Percentiles rank a stretch among this genome's conserved stretches.
These are phyloP conservation scores for Fusarium mangiferae DNA, from an alignment of 2,329 filamentous ascomycete genomes.

Conservation along the genomic window DNA sequence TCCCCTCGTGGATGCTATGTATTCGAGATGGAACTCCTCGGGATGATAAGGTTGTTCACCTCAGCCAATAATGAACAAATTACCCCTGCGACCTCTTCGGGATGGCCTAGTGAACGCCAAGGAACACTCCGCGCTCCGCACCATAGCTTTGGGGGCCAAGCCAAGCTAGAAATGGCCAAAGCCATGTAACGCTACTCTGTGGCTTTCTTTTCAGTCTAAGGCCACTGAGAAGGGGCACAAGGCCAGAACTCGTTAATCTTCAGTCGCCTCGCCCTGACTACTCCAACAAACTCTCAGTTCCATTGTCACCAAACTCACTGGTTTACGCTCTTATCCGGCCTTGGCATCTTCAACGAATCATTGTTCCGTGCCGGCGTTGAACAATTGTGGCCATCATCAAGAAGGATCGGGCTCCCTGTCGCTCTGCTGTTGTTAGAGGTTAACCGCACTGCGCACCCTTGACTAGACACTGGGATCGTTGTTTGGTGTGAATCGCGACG, in stretches of 20 bases:
- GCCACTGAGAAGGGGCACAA: slow-evolving; percentile 7
- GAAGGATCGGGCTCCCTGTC: neutral
- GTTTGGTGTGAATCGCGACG: slow-evolving; percentile 2
- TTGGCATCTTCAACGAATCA: neutral
- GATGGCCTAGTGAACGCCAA: slow-evolving; percentile 14
- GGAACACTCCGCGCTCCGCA: slow-evolving; percentile 4
- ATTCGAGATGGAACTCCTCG: neutral
- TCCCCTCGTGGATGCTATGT: neutral
- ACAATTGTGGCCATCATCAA: neutral
- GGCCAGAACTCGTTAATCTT: slow-evolving; percentile 9
- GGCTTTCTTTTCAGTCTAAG: slow-evolving; percentile 15
- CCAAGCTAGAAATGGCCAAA: slow-evolving; percentile 15
- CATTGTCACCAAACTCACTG: slow-evolving; percentile 8
- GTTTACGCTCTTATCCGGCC: neutral
- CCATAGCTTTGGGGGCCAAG: slow-evolving; percentile 23
- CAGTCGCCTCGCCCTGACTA: slow-evolving; percentile 4
- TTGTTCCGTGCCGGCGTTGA: neutral
- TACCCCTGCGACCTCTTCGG: neutral
- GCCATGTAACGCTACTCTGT: slow-evolving; percentile 21
- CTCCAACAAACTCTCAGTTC: slow-evolving; percentile 10
- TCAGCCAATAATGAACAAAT: neutral
- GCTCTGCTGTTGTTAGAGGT: neutral
- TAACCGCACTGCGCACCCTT: neutral
- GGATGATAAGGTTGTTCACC: neutral
- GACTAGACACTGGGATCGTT: neutral